Evolutionary conservation across 768 basidiomycete genomes (phyloP).

Genomic region (Gelatoporia subvermispora): DNA sequence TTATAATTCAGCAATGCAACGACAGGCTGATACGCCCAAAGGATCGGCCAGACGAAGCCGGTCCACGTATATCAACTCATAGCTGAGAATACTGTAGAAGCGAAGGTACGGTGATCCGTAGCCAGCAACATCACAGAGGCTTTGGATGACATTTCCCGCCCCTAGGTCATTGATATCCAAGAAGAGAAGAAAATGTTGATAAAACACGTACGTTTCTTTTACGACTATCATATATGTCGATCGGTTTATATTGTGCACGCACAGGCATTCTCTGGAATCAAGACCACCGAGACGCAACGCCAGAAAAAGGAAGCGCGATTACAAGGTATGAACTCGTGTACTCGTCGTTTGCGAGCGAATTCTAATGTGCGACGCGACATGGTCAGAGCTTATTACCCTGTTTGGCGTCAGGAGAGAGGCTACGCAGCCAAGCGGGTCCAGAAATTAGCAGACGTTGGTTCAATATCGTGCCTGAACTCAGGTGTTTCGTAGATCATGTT

Average conservation of each 20-base stretch:
- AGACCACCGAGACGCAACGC: conserved; percentile 65
- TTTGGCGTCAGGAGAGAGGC: conserved; percentile 40
- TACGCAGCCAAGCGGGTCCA: background rate
- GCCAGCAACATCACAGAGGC: background rate
- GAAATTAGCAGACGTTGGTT: too few species aligned
- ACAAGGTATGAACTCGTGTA: conserved; percentile 49
- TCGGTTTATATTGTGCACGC: background rate
- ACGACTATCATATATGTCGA: background rate
- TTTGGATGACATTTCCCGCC: background rate
- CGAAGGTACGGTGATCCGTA: conserved; percentile 49
- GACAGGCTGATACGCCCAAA: conserved; percentile 10
- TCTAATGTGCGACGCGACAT: background rate
- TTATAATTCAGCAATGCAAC: background rate
- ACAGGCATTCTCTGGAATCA: conserved; percentile 84
- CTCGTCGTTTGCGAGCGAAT: background rate
- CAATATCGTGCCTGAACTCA: too few species aligned
- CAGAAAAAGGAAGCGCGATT: conserved; percentile 78
- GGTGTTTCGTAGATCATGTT: too few species aligned
- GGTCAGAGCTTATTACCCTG: conserved; percentile 54
- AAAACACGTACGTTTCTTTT: conserved; percentile 48
- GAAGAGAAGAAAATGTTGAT: conserved; percentile 78
- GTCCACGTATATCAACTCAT: conserved; percentile 89
- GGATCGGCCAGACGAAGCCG: conserved; percentile 77
- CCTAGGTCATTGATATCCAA: conserved; percentile 84
- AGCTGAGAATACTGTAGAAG: conserved; percentile 84